Conservation (phyloP, 495 filamentous ascomycete species). For the Penicillium tannophilum region DNA sequence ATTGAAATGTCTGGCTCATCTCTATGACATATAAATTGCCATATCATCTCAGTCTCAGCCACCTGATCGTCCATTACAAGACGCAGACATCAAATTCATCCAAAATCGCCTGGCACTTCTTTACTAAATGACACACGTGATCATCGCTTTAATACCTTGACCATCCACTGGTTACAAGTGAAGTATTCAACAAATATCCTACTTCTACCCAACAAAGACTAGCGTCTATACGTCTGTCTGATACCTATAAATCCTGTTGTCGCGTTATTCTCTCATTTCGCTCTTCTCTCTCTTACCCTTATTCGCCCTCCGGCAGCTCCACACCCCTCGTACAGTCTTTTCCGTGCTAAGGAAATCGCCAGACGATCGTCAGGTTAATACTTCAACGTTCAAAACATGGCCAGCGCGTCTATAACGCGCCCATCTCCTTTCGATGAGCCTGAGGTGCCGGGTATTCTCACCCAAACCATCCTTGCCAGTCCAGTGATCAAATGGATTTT, state of each 20-base stretch:
- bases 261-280: too few relatives aligned
- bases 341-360: too few relatives aligned
- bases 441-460: constrained; percentile 62
- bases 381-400: not conserved
- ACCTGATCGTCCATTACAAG: not conserved
- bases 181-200: not conserved
- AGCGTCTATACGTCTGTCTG: not conserved
- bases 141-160: not conserved
- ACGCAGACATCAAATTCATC: not conserved
- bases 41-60: not conserved
- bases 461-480: constrained; percentile 74
- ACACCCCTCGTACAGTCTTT: too few relatives aligned
- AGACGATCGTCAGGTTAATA: not conserved
- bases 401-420: not conserved
- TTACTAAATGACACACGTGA: not conserved
- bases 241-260: not conserved
- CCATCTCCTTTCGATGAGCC: not conserved
- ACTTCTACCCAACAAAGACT: too few relatives aligned
- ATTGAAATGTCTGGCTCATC: not conserved
- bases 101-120: not conserved
- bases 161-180: not conserved
- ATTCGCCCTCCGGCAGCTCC: too few relatives aligned
- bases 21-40: not conserved
- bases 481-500: constrained; percentile 77
- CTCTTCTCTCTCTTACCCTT: too few relatives aligned